Evolutionary conservation across 345 rosid genomes (phyloP), one percentile per base, ranked within the genome.

Genomic region (Dovyalis caffra): DNA sequence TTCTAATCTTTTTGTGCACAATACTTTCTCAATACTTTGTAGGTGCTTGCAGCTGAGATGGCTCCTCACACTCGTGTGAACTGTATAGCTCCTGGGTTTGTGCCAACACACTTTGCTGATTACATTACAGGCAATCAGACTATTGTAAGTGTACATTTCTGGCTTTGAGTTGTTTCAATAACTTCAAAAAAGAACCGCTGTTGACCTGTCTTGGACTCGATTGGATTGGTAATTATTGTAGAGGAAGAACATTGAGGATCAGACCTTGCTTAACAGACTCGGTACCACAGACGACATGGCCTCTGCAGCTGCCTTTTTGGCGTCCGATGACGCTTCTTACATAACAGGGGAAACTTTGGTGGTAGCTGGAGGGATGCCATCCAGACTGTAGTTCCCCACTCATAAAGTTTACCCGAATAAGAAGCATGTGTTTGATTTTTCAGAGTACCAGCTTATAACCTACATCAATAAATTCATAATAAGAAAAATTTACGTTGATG

Each of bases 21-120:
- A 43, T 18, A 7, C 49, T 57, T 64, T 25, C 26, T 23, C 8
- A 33, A 29, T 40, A 18, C 33, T 60, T 21, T 47, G 40, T 74
- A 93, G 99, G 99, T 95, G 29, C 97, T 96, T 63, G 98, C 99
- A 62, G 73, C 78, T 16, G 96, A 91, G 82, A 86, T 95, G 99
- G 89, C 88, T 4, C 97, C 98, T 0, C 74, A 89, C 73, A 88
- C 85, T 43, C 97, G 99, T 45, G 98, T 93, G 35, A 95, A 95
- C 65, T 84, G 89, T 6, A 73, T 95, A 70, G 97, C 97, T 32
- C 99, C 98, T 0, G 98, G 98, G 69, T 90, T 91, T 77, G 97
- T 95, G 7, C 99, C 99, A 33, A 93, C 99, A 8, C 87, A 75
- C 74, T 90, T 93, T 71, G 92, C 95, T 1, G 84, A 80, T 9